phyloP scores from a whole-genome alignment of 1,284 basidiomycete genomes.

The Chiua sp. region DNA sequence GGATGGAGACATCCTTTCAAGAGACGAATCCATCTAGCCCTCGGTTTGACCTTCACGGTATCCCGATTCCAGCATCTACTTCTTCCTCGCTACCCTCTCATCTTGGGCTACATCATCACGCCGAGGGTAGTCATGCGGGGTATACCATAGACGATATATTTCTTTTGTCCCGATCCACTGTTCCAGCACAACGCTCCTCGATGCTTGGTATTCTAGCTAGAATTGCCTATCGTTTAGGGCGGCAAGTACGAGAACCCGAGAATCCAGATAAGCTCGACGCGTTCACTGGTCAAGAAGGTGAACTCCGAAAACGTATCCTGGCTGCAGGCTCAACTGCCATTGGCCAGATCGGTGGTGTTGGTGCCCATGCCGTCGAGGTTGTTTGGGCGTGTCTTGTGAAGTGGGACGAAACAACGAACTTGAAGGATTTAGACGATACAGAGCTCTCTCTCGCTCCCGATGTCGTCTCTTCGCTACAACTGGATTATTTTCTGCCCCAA shows the following conservation, averaged over 20 bases:
- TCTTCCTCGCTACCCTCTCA: slow-evolving; percentile 72
- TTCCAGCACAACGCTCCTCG: slow-evolving; percentile 82
- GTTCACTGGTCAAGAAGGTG: slow-evolving; percentile 52
- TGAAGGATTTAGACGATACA: slow-evolving; percentile 48
- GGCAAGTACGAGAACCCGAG: slow-evolving; percentile 31
- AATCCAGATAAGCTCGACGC: slow-evolving; percentile 42
- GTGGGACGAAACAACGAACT: slow-evolving; percentile 51
- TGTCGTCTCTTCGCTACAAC: slow-evolving; percentile 52
- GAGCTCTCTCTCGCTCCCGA: slow-evolving; percentile 41
- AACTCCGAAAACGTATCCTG: slow-evolving; percentile 57
- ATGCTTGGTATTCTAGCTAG: slow-evolving; percentile 80
- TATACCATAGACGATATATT: slow-evolving; percentile 93
- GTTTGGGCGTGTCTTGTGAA: slow-evolving; percentile 72
- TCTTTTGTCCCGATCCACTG: slow-evolving; percentile 80
- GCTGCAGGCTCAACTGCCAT: slow-evolving; percentile 70
- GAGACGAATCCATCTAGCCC: slow-evolving; percentile 37
- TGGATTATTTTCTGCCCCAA: slow-evolving; percentile 61
- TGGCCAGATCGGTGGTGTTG: slow-evolving; percentile 69
- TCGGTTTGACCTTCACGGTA: slow-evolving; percentile 80
- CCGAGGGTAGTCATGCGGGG: slow-evolving; percentile 78
- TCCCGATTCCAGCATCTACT: slow-evolving; percentile 58
- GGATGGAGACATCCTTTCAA: slow-evolving; percentile 59
- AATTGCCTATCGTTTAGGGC: slow-evolving; percentile 54
- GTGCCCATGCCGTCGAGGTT: slow-evolving; percentile 68
- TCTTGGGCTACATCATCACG: slow-evolving; percentile 91